These are phyloP conservation scores for Pisolithus orientalis DNA, from an alignment of 768 basidiomycete genomes.

Conservation along the genomic window DNA sequence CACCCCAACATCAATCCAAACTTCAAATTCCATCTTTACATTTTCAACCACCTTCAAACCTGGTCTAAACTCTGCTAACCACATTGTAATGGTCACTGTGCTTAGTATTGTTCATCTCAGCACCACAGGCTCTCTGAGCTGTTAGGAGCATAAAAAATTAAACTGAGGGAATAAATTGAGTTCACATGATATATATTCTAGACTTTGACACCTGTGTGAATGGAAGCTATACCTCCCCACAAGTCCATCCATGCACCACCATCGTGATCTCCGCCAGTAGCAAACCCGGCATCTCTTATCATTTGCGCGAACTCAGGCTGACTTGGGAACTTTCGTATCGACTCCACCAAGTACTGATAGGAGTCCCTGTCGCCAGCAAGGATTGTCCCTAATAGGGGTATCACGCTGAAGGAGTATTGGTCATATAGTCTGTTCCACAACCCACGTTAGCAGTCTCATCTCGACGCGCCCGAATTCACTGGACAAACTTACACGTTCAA, in stretches of 20 bases:
- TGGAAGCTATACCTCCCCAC: constrained; percentile 83
- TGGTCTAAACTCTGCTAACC: too few species aligned
- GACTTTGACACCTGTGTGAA: constrained; percentile 81
- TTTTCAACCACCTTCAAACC: too few species aligned
- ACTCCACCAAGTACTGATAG: constrained; percentile 97
- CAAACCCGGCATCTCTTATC: constrained; percentile 83
- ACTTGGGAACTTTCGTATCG: constrained; percentile 88
- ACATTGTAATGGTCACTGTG: too few species aligned
- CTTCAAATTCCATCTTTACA: too few species aligned
- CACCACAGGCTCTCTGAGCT: too few species aligned
- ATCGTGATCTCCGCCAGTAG: constrained; percentile 61
- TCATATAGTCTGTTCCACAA: constrained; percentile 67
- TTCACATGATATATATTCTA: constrained; percentile 25
- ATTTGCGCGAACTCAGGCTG: constrained; percentile 85
- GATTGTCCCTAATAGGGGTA: constrained; percentile 93
- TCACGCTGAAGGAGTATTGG: constrained; percentile 92
- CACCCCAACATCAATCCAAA: too few species aligned
- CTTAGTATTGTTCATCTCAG: too few species aligned
- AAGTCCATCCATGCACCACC: constrained; percentile 83
- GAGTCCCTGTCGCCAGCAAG: constrained; percentile 91
- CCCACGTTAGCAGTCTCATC: constrained; percentile 2
- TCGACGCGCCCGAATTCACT: not conserved
- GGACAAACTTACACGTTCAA: constrained; percentile 64
- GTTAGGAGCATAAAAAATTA: too few species aligned
- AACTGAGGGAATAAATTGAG: too few species aligned